Evolutionary conservation across 768 basidiomycete species (phyloP).

Genomic region (Panaeolus cyanescens): DNA sequence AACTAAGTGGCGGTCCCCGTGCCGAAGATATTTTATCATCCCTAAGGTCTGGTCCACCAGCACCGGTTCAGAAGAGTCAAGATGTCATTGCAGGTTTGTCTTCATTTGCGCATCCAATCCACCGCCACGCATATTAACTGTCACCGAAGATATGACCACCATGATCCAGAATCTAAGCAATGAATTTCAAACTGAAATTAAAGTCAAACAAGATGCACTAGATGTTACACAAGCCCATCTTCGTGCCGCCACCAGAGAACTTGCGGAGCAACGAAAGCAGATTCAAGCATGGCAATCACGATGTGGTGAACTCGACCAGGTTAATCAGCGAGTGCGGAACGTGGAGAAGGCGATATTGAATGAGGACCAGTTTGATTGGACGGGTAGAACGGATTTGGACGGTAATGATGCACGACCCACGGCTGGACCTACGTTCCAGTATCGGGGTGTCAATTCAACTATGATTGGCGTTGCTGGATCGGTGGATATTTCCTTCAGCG

Average conservation of each 20-base stretch:
- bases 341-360: conserved; percentile 76
- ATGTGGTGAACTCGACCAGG: conserved; percentile 78
- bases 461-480: conserved; percentile 65
- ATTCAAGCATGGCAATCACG: conserved; percentile 74
- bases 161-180: conserved; percentile 80
- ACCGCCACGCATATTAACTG: background rate
- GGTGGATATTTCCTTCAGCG: conserved; percentile 62
- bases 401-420: conserved; percentile 38
- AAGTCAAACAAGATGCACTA: conserved; percentile 84
- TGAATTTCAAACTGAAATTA: conserved; percentile 84
- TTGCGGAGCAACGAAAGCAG: conserved; percentile 88
- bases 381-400: conserved; percentile 63
- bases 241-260: conserved; percentile 84
- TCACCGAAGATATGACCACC: conserved; percentile 68
- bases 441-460: conserved; percentile 67
- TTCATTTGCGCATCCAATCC: background rate
- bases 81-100: conserved; percentile 76
- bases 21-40: conserved; percentile 82
- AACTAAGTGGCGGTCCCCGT: conserved; percentile 66
- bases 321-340: conserved; percentile 80
- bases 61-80: conserved; percentile 84
- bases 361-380: conserved; percentile 88
- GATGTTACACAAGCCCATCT: conserved; percentile 87
- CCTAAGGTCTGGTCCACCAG: conserved; percentile 70
- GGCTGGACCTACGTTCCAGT: conserved; percentile 69